These are phyloP conservation scores for Rhododendron molle DNA, from an alignment of 148 eudicot genomes.

Conservation along the genomic window DNA sequence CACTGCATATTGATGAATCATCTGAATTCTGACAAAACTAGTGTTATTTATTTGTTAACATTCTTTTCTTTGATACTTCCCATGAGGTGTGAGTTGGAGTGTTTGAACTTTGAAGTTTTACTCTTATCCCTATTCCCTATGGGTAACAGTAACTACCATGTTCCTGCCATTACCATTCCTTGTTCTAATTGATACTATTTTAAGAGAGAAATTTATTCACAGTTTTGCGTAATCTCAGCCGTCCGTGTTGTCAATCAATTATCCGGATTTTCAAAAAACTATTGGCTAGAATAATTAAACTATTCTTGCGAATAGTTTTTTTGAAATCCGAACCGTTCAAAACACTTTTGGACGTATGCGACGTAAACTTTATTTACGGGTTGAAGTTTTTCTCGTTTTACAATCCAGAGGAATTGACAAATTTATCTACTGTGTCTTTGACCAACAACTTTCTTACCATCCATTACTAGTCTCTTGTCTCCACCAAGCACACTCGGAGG, in stretches of 20 bases:
- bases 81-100: not conserved
- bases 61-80: not conserved
- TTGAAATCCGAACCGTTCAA: too few relatives aligned
- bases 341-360: too few relatives aligned
- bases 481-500: not conserved
- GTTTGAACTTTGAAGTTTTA: not conserved
- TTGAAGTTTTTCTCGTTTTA: not conserved
- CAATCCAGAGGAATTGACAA: constrained; percentile 2
- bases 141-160: not conserved
- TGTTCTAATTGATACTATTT: not conserved
- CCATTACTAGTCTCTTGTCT: not conserved
- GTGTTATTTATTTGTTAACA: not conserved
- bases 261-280: too few relatives aligned
- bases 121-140: not conserved
- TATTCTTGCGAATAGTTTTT: too few relatives aligned
- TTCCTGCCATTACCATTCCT: not conserved
- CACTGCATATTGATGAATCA: not conserved
- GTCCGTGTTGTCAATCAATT: too few relatives aligned
- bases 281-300: too few relatives aligned
- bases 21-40: not conserved
- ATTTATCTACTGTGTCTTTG: not conserved
- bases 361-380: too few relatives aligned
- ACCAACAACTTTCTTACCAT: not conserved
- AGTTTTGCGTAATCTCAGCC: too few relatives aligned
- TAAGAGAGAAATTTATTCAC: too few relatives aligned